These are phyloP conservation scores for Phytopythium sindhum DNA, from an alignment of 352 stramenopile species.

Conservation along the genomic window DNA sequence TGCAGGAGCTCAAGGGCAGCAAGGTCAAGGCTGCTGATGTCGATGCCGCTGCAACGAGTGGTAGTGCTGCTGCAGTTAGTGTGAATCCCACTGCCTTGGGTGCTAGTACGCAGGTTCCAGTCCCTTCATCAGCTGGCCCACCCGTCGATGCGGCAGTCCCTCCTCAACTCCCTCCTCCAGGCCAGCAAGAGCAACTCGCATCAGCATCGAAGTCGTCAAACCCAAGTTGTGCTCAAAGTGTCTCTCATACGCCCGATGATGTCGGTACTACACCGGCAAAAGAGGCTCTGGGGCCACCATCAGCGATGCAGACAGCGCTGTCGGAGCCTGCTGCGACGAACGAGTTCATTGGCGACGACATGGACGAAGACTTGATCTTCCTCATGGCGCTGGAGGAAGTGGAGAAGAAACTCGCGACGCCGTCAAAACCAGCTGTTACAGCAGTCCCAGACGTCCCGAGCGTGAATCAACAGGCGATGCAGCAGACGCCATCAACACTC, in stretches of 20 bases:
- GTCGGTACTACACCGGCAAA: not conserved
- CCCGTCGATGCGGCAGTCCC: not conserved
- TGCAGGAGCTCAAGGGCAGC: constrained; percentile 37
- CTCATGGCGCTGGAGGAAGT: constrained; percentile 63
- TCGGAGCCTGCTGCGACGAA: constrained; percentile 17
- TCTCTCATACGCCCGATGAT: not conserved
- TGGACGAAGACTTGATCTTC: constrained; percentile 66
- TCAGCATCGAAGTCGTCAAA: not conserved
- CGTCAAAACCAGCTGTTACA: constrained; percentile 14
- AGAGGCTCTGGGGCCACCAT: not conserved
- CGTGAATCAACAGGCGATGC: not conserved
- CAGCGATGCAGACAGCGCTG: not conserved
- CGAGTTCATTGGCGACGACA: constrained; percentile 61
- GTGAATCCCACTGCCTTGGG: not conserved
- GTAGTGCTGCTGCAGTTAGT: not conserved
- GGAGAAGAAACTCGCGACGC: constrained; percentile 38
- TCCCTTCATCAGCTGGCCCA: not conserved
- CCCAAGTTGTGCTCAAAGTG: not conserved
- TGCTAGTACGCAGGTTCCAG: not conserved
- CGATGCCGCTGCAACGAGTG: not conserved
- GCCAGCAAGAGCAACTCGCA: not conserved
- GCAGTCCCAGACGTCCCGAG: not conserved
- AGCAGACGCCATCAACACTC: not conserved
- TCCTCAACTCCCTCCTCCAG: not conserved
- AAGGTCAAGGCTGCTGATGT: not conserved